Percentiles rank a stretch among this genome's conserved stretches.
Evolutionary conservation across 495 filamentous ascomycete genomes (phyloP).

Genomic region (Talaromyces borbonicus): DNA sequence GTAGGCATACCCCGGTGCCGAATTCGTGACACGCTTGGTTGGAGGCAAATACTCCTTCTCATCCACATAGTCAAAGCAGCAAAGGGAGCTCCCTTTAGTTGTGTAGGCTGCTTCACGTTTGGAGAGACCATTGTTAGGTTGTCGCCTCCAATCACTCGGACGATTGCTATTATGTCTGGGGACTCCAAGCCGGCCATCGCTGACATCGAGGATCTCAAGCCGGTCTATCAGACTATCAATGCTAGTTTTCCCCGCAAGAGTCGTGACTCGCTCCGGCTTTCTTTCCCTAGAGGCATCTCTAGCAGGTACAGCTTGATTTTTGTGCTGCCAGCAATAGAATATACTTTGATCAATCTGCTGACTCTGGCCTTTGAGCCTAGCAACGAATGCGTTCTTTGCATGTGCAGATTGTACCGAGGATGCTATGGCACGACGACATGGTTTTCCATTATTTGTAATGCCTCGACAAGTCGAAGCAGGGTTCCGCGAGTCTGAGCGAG

Average conservation of each 20-base stretch:
- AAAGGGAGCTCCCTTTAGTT: constrained; percentile 17
- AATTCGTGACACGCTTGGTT: neutral
- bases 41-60: constrained; percentile 6
- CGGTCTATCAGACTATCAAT: constrained; percentile 75
- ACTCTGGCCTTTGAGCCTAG: constrained; percentile 30
- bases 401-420: constrained; percentile 26
- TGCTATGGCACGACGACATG: constrained; percentile 63
- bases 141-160: constrained; percentile 14
- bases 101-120: constrained; percentile 13
- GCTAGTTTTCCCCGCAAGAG: constrained; percentile 46
- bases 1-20: neutral
- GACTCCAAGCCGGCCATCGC: constrained; percentile 18
- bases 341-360: constrained; percentile 34
- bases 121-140: constrained; percentile 16
- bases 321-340: constrained; percentile 90
- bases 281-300: neutral
- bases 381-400: constrained; percentile 25
- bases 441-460: constrained; percentile 64
- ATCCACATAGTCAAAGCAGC: constrained; percentile 28
- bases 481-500: constrained; percentile 72
- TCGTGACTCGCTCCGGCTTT: constrained; percentile 6
- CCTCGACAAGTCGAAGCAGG: constrained; percentile 81
- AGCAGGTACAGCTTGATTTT: constrained; percentile 57
- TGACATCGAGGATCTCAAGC: constrained; percentile 59
- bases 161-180: constrained; percentile 1